Evolutionary conservation across 352 stramenopile species (phyloP), one percentile per base, ranked within the genome.

Genomic region (Blastocystis sp.): DNA sequence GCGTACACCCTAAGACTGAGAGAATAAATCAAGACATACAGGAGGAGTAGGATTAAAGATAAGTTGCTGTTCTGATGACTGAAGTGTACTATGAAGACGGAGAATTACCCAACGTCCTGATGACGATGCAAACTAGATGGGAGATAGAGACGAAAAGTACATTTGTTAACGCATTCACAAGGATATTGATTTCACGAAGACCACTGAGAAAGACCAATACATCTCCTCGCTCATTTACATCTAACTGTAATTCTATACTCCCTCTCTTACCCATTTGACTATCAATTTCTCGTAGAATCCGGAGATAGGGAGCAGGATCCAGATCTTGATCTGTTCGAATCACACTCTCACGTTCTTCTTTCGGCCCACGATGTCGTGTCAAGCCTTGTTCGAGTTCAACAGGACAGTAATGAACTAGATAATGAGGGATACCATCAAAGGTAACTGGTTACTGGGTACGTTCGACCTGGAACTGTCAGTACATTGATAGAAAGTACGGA

Each of bases 61-160:
- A 78, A 94, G 92, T 90, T 97, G 95, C 91, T 99, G 96, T 91
- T 98, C 91, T 44, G 98, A 93, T 7, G 95, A 92, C 2, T 96
- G 95, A 90, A 99, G 95, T 0, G 94, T 94, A 5, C 95, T 95
- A 90, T 98, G 99, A 51, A 99, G 95, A 3, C 96, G 96, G 58
- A 97, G 54, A 33, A 89, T 27, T 53, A 79, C 60, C 78, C 78
- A 89, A 35, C 78, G 60, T 19, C 66, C 66, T 11, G 78, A 89
- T 2, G 66, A 64, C 11, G 37, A 51, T 0, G 78, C 78, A 42
- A 62, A 89, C 78, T 89, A 78, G 0, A n/a, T 4, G 33, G 13
- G 19, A 89, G 3, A 27, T 1, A 6, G 17, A 6, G 30, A 22
- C 13, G 33, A 5, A 56, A 58, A 37, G 0, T 56, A 89, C 66